phyloP scores from a whole-genome alignment of 2,329 filamentous ascomycete species.

The Torrubiellomyces zombiae region DNA sequence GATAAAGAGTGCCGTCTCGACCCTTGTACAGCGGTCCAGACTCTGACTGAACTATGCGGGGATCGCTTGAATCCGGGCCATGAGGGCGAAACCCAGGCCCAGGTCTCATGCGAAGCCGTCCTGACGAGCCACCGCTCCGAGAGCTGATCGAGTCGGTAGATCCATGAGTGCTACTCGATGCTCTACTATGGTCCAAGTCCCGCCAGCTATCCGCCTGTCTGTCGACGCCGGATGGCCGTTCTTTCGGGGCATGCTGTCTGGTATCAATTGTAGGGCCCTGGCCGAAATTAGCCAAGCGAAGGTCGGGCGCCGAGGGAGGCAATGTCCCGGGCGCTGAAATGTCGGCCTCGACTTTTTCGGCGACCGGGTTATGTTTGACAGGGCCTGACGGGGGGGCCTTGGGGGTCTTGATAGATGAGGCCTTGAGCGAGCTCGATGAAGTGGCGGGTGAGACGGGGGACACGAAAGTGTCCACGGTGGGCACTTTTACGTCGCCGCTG shows the following conservation, averaged over 20 bases:
- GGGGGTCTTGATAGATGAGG: constrained; percentile 5
- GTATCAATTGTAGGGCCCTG: constrained; percentile 6
- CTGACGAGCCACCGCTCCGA: constrained; percentile 18
- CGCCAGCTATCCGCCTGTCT: too few relatives aligned
- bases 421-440: constrained; percentile 21
- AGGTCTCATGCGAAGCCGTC: too few relatives aligned
- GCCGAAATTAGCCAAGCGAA: constrained; percentile 9
- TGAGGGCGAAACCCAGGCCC: too few relatives aligned
- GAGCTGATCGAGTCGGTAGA: constrained; percentile 10
- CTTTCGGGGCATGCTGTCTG: not conserved
- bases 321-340: too few relatives aligned
- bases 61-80: too few relatives aligned
- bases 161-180: constrained; percentile 6
- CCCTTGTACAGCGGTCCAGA: constrained; percentile 18
- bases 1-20: constrained; percentile 22
- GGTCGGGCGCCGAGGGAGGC: constrained; percentile 7
- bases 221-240: constrained; percentile 7
- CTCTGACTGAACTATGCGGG: constrained; percentile 16
- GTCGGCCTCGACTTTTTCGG: too few relatives aligned
- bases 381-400: constrained; percentile 6
- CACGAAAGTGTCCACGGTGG: constrained; percentile 17
- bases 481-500: constrained; percentile 22
- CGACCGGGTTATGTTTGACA: constrained; percentile 9
- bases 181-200: too few relatives aligned
- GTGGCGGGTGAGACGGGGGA: constrained; percentile 29